Percentiles rank a stretch among this genome's conserved stretches.
Conservation (phyloP, 163 green algal species). For the Scenedesmus sp. region DNA sequence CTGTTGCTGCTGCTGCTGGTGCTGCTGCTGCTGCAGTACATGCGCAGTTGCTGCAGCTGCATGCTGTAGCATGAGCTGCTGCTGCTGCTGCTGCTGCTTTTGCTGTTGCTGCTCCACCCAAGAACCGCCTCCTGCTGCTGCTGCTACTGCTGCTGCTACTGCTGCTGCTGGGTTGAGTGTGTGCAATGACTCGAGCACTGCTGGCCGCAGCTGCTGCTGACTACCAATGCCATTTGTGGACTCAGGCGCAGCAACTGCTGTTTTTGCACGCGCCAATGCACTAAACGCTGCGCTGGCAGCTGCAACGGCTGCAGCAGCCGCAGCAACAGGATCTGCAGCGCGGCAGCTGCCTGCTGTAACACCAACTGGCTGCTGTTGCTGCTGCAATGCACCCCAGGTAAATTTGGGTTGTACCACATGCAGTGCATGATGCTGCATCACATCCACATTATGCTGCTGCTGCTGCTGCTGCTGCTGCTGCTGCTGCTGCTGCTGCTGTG, state of each 20-base stretch:
- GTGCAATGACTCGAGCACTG: conserved; percentile 61
- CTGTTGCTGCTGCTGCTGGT: background rate
- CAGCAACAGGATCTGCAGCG: background rate
- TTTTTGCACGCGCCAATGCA: background rate
- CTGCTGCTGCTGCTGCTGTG: background rate
- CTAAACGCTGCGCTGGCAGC: background rate
- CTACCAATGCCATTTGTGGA: background rate
- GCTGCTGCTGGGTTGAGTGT: conserved; percentile 59
- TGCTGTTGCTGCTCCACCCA: background rate
- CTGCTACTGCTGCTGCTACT: conserved; percentile 18
- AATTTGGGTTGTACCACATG: background rate
- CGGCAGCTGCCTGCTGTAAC: background rate
- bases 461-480: conserved; percentile 6
- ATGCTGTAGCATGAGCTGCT: background rate
- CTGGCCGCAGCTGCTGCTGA: background rate
- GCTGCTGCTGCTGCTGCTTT: background rate
- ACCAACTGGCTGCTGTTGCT: background rate
- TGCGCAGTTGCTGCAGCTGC: background rate
- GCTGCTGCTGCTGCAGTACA: background rate
- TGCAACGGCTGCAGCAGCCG: background rate
- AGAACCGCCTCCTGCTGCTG: background rate
- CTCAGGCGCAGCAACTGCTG: background rate
- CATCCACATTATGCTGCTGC: background rate
- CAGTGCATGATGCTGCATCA: background rate
- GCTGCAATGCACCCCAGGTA: background rate